These are phyloP conservation scores for Mycotypha africana DNA, from an alignment of 371 early-diverging fungal genomes.

Conservation along the genomic window DNA sequence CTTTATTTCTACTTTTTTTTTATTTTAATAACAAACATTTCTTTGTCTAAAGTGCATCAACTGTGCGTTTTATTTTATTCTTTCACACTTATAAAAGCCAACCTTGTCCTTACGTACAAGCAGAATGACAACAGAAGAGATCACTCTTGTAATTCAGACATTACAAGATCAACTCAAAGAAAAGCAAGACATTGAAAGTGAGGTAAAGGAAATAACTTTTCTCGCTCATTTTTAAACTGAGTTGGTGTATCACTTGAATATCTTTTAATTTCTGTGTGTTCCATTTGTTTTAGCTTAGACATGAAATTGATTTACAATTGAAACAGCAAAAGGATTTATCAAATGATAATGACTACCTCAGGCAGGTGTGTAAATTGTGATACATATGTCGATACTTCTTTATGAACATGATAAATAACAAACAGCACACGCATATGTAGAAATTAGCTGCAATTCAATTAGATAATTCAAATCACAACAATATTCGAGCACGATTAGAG, in stretches of 20 bases:
- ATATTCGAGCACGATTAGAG: constrained; percentile 41
- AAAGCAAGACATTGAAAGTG: constrained; percentile 13
- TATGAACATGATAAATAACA: no score
- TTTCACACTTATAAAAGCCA: neutral
- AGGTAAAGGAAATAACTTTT: constrained; percentile 5
- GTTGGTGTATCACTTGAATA: no score
- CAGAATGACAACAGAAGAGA: constrained; percentile 15
- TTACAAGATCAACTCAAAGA: constrained; percentile 18
- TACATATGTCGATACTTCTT: neutral
- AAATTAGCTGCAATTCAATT: constrained; percentile 35
- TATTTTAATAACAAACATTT: no score
- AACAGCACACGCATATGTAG: constrained; percentile 15
- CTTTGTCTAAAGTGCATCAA: no score
- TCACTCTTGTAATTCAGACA: constrained; percentile 12
- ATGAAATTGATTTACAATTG: constrained; percentile 25
- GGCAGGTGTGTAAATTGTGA: constrained; percentile 19
- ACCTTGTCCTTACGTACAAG: neutral
- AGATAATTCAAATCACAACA: constrained; percentile 34
- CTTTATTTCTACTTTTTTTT: no score
- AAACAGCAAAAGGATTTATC: constrained; percentile 22
- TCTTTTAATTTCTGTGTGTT: no score
- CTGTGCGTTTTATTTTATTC: neutral
- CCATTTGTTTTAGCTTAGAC: constrained; percentile 35
- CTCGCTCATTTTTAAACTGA: no score
- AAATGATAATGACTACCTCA: constrained; percentile 36